Evolutionary conservation across 495 filamentous ascomycete species (phyloP).

Genomic region (Aspergillus funiculosus): DNA sequence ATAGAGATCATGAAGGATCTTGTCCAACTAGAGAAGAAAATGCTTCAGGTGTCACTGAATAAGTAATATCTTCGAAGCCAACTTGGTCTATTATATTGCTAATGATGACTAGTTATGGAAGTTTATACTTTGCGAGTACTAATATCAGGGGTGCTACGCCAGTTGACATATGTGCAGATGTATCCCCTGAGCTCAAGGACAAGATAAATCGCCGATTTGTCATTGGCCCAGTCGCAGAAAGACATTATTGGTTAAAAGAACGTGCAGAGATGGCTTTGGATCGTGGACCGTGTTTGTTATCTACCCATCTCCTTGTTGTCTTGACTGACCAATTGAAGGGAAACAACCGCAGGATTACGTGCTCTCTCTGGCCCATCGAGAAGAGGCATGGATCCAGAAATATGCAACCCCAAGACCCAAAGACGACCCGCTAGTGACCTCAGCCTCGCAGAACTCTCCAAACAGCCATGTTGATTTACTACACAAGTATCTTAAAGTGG

Average conservation of each 20-base stretch:
- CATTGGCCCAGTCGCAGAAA: slow-evolving; percentile 28
- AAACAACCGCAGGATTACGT: slow-evolving; percentile 19
- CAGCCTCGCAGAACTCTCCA: slow-evolving; percentile 20
- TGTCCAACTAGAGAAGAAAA: slow-evolving; percentile 24
- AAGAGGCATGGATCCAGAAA: slow-evolving; percentile 23
- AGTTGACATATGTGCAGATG: slow-evolving; percentile 14
- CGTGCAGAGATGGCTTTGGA: slow-evolving; percentile 20
- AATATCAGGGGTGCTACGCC: slow-evolving; percentile 1
- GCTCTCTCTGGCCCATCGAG: slow-evolving; percentile 22
- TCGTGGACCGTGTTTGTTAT: slow-evolving; percentile 33
- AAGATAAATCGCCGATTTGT: slow-evolving; percentile 19
- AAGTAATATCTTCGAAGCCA: slow-evolving; percentile 13
- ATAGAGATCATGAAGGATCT: slow-evolving; percentile 27
- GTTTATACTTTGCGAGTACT: slow-evolving; percentile 22
- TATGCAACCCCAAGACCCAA: slow-evolving; percentile 18
- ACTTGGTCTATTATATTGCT: slow-evolving; percentile 1
- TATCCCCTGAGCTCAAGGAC: slow-evolving; percentile 14
- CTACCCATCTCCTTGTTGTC: slow-evolving; percentile 4
- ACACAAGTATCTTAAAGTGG: slow-evolving; percentile 20
- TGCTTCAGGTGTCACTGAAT: slow-evolving; percentile 21
- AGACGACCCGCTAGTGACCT: slow-evolving; percentile 14
- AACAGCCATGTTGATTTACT: slow-evolving; percentile 19
- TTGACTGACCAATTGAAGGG: slow-evolving; percentile 18
- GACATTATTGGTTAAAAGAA: slow-evolving; percentile 27
- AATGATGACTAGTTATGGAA: slow-evolving; percentile 21